Evolutionary conservation across 805 yeast species (phyloP).

Genomic region (Metschnikowia hibisci): DNA sequence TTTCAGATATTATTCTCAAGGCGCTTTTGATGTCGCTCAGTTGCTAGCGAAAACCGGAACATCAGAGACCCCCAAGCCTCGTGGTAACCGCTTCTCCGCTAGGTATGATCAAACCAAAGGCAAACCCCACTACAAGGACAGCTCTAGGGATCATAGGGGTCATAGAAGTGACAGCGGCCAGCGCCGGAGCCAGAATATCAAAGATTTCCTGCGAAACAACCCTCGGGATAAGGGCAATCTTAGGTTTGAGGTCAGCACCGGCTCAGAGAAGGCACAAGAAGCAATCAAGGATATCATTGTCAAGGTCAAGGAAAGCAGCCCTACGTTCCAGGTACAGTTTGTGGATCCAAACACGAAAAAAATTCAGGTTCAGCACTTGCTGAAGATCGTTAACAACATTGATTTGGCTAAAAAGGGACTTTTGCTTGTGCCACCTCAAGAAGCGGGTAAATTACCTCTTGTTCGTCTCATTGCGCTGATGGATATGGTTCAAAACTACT

Average conservation of each 20-base stretch:
- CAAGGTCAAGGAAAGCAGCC: slow-evolving; percentile 18
- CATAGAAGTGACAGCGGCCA: not conserved
- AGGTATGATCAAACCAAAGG: not conserved
- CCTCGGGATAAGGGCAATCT: not conserved
- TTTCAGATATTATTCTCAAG: not conserved
- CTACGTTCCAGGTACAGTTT: slow-evolving; percentile 24
- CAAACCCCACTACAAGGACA: not conserved
- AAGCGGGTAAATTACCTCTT: slow-evolving; percentile 23
- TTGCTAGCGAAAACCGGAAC: not conserved
- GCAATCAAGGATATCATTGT: slow-evolving; percentile 26
- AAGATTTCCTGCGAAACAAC: not conserved
- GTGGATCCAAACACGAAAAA: slow-evolving; percentile 24
- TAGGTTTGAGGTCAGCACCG: slow-evolving; percentile 23
- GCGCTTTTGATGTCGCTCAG: not conserved
- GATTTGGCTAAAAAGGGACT: slow-evolving; percentile 27
- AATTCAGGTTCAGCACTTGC: slow-evolving; percentile 23
- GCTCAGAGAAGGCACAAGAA: slow-evolving; percentile 25
- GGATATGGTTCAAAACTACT: slow-evolving; percentile 33
- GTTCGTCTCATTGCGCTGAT: slow-evolving; percentile 23
- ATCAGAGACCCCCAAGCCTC: not conserved
- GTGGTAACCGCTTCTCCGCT: slow-evolving; percentile 1
- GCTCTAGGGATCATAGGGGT: not conserved
- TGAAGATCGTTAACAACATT: slow-evolving; percentile 29
- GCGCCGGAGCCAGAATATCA: not conserved
- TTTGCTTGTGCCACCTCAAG: slow-evolving; percentile 17